Base-by-base conservation (phyloP, 164 flowering plant genomes). In the Liquidambar formosana region DNA sequence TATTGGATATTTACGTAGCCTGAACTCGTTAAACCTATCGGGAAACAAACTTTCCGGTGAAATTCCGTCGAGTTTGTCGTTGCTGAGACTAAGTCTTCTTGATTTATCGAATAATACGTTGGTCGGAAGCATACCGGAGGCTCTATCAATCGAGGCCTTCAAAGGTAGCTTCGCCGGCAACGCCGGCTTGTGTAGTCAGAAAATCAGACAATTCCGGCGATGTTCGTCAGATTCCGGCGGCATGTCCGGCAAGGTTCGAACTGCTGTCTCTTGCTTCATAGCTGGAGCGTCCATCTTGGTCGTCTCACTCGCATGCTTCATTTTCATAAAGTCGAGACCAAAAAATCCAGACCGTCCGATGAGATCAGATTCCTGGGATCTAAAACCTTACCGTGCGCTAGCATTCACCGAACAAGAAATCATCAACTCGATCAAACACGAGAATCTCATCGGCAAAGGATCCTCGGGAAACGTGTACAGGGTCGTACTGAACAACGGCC, bases 381-480 rank as follows among this genome's bases (percentile, higher is more conserved):
- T 85, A 79, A 85, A 77, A 63, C 64, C 75, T 0, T 85, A 63
- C 66, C 81, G 63, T 15, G 71, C 77, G 1, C 41, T 83, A 25
- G 72, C 71, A 49, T 81, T 85, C 66, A 56, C 68, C 2, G 89
- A 85, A 27, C 74, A 71, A 46, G 84, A 83, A 21, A 68, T 83
- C 27, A 64, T 81, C 0, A 75, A 77, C 48, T 54, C 72, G 2
- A 64, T 85, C 49, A 76, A 75, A 57, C 52, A 74, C 13, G 84
- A 80, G 67, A 85, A 85, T 69, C 47, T 83, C 62, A 83, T 85
- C 2, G 87, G 88, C 9, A 79, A 77, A 75, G 88, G 88, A 21
- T 84, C 84, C 5, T 81, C 83, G 0, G 91, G 88, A 15, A 76
- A 82, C 54, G 88, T 86, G 19, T 84, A 86, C 75, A 86, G 71